Evolutionary conservation across 345 rosid species (phyloP).

Genomic region (Hypericum perforatum): DNA sequence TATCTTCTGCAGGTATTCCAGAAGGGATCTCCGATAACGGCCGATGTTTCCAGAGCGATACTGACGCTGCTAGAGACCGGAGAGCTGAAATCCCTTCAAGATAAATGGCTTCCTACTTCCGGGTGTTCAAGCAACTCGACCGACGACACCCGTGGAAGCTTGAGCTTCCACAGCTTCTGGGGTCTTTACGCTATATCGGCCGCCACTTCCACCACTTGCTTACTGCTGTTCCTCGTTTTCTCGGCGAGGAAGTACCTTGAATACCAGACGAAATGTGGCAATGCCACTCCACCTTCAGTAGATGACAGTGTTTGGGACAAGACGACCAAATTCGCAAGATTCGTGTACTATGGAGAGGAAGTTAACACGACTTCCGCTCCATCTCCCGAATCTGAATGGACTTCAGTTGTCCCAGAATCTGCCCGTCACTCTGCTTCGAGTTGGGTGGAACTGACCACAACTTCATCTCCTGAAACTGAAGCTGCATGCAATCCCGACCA

Average conservation of each 20-base stretch:
- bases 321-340: constrained; percentile 7
- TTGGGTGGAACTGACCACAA: too few relatives aligned
- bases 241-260: constrained; percentile 6
- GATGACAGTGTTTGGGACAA: constrained; percentile 12
- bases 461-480: too few relatives aligned
- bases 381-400: too few relatives aligned
- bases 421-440: too few relatives aligned
- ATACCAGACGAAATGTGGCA: constrained; percentile 1
- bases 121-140: constrained; percentile 17
- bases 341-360: constrained; percentile 9
- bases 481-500: too few relatives aligned
- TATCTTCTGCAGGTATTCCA: constrained; percentile 32
- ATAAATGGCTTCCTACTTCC: constrained; percentile 19
- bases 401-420: too few relatives aligned
- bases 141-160: constrained; percentile 12
- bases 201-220: constrained; percentile 30
- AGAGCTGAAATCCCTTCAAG: constrained; percentile 14
- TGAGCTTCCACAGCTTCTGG: constrained; percentile 37
- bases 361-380: neutral
- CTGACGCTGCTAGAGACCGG: constrained; percentile 34
- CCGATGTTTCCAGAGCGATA: constrained; percentile 39
- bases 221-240: constrained; percentile 17
- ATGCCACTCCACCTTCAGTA: constrained; percentile 4
- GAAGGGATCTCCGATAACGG: constrained; percentile 34
- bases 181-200: constrained; percentile 29